Conservation (phyloP, 2,329 filamentous ascomycete genomes). For the Herpomyces periplanetae region DNA sequence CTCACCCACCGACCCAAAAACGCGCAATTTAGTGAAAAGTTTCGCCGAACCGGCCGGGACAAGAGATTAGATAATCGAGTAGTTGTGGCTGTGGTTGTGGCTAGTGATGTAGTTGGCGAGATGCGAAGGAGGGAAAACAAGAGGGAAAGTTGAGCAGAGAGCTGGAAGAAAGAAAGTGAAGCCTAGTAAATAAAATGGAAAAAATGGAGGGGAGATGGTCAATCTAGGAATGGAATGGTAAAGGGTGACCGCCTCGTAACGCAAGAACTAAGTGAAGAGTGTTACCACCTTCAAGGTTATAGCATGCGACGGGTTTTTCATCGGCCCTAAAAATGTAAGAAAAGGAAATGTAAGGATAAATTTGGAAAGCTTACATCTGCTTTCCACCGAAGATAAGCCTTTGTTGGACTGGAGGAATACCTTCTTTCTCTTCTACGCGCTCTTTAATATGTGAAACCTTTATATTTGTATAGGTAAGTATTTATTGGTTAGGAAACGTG, state of each 20-base stretch:
- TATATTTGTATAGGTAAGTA: conserved; percentile 1
- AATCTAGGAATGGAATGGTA: too few relatives aligned
- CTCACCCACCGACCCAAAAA: too few relatives aligned
- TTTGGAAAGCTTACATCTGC: conserved; percentile 31
- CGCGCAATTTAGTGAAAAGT: too few relatives aligned
- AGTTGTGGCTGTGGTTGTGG: too few relatives aligned
- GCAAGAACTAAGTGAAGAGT: conserved; percentile 86
- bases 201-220: too few relatives aligned
- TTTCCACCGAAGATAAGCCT: conserved; percentile 85
- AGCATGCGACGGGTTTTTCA: conserved; percentile 68
- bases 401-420: conserved; percentile 85
- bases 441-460: conserved; percentile 90
- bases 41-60: too few relatives aligned
- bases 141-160: too few relatives aligned
- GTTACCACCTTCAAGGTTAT: conserved; percentile 57
- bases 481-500: neutral
- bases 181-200: too few relatives aligned
- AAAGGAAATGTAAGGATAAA: conserved; percentile 1
- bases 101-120: too few relatives aligned
- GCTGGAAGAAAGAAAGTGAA: too few relatives aligned
- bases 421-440: conserved; percentile 94
- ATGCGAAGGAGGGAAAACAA: too few relatives aligned
- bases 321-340: conserved; percentile 23
- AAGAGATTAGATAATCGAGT: too few relatives aligned
- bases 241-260: conserved; percentile 29